Percentiles rank a stretch among this genome's conserved stretches.
These are phyloP conservation scores for Podospora australis DNA, from an alignment of 495 filamentous ascomycete species.

Conservation along the genomic window DNA sequence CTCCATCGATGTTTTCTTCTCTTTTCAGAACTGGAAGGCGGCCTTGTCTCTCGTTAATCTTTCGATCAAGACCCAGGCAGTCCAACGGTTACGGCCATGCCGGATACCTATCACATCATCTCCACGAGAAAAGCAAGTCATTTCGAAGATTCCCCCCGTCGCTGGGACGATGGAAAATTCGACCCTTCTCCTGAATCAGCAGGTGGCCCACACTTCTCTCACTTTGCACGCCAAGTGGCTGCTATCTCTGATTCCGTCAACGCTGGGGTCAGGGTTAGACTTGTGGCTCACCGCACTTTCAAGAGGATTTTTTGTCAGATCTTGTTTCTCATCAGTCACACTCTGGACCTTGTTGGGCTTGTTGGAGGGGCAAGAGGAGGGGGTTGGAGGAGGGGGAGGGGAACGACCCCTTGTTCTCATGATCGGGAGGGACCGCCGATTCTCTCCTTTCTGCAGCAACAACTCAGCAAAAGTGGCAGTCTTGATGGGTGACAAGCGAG, in stretches of 20 bases:
- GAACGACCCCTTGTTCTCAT: slow-evolving; percentile 12
- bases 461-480: background rate
- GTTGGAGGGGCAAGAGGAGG: too few relatives aligned
- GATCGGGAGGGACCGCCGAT: slow-evolving; percentile 5
- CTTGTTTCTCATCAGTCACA: too few relatives aligned
- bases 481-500: too few relatives aligned
- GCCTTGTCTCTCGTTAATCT: too few relatives aligned
- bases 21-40: background rate
- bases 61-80: background rate
- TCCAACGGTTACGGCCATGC: background rate
- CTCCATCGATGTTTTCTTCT: slow-evolving; percentile 10
- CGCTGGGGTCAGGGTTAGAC: too few relatives aligned
- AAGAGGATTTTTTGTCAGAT: too few relatives aligned
- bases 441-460: background rate
- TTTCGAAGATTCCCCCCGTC: background rate
- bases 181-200: background rate
- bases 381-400: too few relatives aligned
- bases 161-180: background rate
- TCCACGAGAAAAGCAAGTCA: slow-evolving; percentile 1
- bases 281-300: slow-evolving; percentile 17
- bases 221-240: background rate
- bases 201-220: background rate
- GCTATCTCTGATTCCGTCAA: background rate
- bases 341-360: too few relatives aligned
- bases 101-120: slow-evolving; percentile 5